These are phyloP conservation scores for Coelastrella sp. DNA, from an alignment of 139 green algal genomes.

Conservation along the genomic window DNA sequence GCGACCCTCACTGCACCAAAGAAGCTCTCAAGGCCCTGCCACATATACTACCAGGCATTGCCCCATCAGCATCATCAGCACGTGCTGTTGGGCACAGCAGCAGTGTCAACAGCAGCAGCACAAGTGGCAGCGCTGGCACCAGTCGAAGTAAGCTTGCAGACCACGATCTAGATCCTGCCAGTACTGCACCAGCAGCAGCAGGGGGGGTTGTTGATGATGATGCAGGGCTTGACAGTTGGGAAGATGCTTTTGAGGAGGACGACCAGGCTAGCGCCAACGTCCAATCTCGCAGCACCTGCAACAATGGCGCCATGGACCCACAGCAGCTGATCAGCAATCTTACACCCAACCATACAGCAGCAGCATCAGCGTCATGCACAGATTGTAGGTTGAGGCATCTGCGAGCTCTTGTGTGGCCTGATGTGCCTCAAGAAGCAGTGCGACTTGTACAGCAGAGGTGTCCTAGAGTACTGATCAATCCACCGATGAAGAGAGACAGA, in stretches of 20 bases:
- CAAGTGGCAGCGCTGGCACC: too few species aligned
- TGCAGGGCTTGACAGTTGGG: neutral
- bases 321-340: neutral
- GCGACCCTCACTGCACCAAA: neutral
- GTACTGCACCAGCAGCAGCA: neutral
- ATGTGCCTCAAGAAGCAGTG: neutral
- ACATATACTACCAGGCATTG: slow-evolving; percentile 12
- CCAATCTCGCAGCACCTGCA: neutral
- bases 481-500: neutral
- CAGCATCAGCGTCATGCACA: neutral
- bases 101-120: neutral
- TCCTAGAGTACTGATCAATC: slow-evolving; percentile 20
- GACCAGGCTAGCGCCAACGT: neutral
- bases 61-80: neutral
- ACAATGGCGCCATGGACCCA: neutral
- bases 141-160: too few species aligned
- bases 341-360: neutral
- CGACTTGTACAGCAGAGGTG: slow-evolving; percentile 27
- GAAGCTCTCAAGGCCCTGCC: slow-evolving; percentile 26
- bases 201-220: neutral
- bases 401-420: slow-evolving; percentile 8
- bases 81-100: too few species aligned
- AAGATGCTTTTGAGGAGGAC: slow-evolving; percentile 17
- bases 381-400: slow-evolving; percentile 24
- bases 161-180: neutral